phyloP scores from a whole-genome alignment of 371 early-diverging fungal genomes.

The Umbelopsis sp. region DNA sequence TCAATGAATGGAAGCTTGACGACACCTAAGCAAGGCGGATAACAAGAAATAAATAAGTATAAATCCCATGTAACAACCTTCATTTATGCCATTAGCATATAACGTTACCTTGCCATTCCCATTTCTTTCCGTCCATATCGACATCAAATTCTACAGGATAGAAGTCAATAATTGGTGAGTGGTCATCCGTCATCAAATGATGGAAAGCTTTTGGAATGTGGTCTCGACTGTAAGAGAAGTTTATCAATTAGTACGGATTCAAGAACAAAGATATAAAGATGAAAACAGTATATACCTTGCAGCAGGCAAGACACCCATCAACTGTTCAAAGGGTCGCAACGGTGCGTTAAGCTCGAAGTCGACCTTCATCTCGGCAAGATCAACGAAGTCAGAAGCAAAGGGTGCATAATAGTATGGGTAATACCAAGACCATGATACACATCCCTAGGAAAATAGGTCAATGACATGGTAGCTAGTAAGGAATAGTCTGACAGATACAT shows the following conservation, averaged over 20 bases:
- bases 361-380: conserved; percentile 73
- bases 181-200: conserved; percentile 82
- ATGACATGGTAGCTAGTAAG: neutral
- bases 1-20: conserved; percentile 95
- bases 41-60: conserved; percentile 4
- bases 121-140: conserved; percentile 98
- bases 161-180: conserved; percentile 89
- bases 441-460: conserved; percentile 47
- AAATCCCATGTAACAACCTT: too few relatives aligned
- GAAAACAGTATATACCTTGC: conserved; percentile 44
- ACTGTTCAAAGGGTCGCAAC: conserved; percentile 95
- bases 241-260: neutral
- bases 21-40: conserved; percentile 58
- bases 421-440: conserved; percentile 98
- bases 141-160: conserved; percentile 93
- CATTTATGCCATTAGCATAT: too few relatives aligned
- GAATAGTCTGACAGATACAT: neutral
- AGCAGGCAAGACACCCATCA: conserved; percentile 98
- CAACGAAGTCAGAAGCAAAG: conserved; percentile 89
- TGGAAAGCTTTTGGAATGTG: conserved; percentile 86
- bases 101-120: conserved; percentile 90
- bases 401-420: conserved; percentile 99
- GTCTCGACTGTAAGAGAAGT: conserved; percentile 50
- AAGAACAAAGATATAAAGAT: neutral
- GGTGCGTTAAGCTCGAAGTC: conserved; percentile 85